Conservation (phyloP, 2,329 filamentous ascomycete species). For the Nemania abortiva region DNA sequence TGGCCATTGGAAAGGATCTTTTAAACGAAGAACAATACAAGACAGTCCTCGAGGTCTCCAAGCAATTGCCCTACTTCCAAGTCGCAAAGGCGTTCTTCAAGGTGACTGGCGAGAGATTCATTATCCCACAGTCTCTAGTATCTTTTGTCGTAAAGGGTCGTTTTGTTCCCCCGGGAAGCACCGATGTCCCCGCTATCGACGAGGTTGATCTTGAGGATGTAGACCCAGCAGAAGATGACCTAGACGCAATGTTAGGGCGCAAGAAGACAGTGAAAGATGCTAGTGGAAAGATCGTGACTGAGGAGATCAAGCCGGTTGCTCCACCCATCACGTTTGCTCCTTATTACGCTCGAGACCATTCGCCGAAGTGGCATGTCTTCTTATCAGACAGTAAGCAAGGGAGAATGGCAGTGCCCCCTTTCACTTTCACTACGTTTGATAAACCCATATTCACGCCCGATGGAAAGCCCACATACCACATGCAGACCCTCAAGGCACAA, state of each 20-base stretch:
- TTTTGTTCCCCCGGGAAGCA: conserved; percentile 87
- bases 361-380: conserved; percentile 94
- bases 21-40: conserved; percentile 82
- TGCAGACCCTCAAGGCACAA: conserved; percentile 97
- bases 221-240: conserved; percentile 91
- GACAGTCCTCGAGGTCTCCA: conserved; percentile 79
- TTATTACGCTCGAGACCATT: conserved; percentile 88
- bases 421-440: conserved; percentile 94
- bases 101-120: conserved; percentile 91
- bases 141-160: conserved; percentile 96
- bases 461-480: conserved; percentile 89
- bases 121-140: conserved; percentile 92
- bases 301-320: conserved; percentile 74
- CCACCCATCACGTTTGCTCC: conserved; percentile 92
- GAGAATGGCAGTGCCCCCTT: conserved; percentile 96
- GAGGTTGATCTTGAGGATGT: conserved; percentile 87
- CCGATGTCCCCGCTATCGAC: conserved; percentile 78
- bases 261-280: conserved; percentile 74
- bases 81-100: conserved; percentile 98
- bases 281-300: conserved; percentile 67
- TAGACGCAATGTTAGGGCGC: conserved; percentile 85
- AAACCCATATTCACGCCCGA: conserved; percentile 84
- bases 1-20: conserved; percentile 77
- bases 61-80: conserved; percentile 84
- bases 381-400: conserved; percentile 93